Base-by-base conservation (phyloP, 495 filamentous ascomycete species). In the Hyaloscypha finlandica region DNA sequence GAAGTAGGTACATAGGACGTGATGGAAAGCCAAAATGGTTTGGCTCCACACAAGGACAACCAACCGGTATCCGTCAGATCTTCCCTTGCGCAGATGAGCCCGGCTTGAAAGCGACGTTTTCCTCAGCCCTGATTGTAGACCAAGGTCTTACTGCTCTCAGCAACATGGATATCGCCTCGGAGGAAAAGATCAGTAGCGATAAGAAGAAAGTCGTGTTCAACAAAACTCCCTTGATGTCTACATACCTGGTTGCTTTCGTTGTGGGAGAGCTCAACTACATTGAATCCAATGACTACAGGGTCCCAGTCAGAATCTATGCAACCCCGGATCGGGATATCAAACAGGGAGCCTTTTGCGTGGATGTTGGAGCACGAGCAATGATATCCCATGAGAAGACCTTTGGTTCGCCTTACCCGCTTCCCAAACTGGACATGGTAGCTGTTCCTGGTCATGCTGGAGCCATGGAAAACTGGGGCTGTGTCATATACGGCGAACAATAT, bases 81-180 rank as follows among this genome's bases (percentile, higher is more conserved):
- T 89, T 90, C 77, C 88, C 88, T 31, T 90, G 88, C 77, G 89
- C 89, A 71, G 88, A 90, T 73, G 88, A 90, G 77, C 88, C 88
- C 19, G 88, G 86, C 9, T 78, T 90, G 67, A 90, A 90, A 77
- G 85, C 88, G 64, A 81, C 83, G 70, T 90, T 87, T 78, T 86
- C 88, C 8, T 79, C 90, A 48, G 89, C 86, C 8, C 77, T 90
- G 54, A 76, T 89, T 61, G 86, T 87, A 0, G 86, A 89, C 72
- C 83, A 88, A 74, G 75, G 82, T 65, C 78, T 86, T 78, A 86
- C 85, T 22, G 89, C 87, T 70, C 74, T 90, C 69, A 88, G 87
- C 75, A 90, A 90, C 76, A 90, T 89, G 88, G 86, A 90, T 70
- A 83, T 85, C 32, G 84, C 79, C 1, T 81, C 80, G 0, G 85